A percentile compares a stretch with the other conserved stretches of the same genome.
Conservation (phyloP, 352 stramenopile genomes). For the Globisporangium paroecandrum region DNA sequence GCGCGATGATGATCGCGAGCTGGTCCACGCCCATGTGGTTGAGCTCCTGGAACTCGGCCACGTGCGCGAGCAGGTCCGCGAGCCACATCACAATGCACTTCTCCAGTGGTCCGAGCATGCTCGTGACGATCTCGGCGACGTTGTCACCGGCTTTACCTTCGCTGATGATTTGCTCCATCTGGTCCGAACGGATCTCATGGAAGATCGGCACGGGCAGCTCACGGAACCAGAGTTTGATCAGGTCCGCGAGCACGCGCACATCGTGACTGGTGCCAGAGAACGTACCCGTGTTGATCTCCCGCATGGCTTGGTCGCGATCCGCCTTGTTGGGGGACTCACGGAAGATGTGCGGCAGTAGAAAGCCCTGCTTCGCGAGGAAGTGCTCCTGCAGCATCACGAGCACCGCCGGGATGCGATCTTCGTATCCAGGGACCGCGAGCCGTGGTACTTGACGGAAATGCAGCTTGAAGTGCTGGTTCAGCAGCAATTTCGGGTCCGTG, state of each 20-base stretch:
- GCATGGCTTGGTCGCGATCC: slow-evolving; percentile 81
- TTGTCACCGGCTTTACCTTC: slow-evolving; percentile 19
- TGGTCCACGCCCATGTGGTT: slow-evolving; percentile 91
- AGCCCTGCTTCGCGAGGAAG: slow-evolving; percentile 66
- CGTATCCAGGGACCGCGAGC: slow-evolving; percentile 57
- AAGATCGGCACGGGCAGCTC: slow-evolving; percentile 81
- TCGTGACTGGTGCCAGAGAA: slow-evolving; percentile 65
- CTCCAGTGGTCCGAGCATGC: slow-evolving; percentile 55
- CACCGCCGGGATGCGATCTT: slow-evolving; percentile 78
- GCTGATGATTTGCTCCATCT: slow-evolving; percentile 52
- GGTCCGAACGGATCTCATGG: slow-evolving; percentile 66
- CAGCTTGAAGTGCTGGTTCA: slow-evolving; percentile 87
- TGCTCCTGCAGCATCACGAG: slow-evolving; percentile 85
- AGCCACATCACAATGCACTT: slow-evolving; percentile 76
- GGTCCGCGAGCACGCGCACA: slow-evolving; percentile 80
- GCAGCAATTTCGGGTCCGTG: slow-evolving; percentile 40
- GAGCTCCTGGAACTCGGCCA: slow-evolving; percentile 60
- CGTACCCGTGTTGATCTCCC: slow-evolving; percentile 77
- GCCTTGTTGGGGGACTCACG: slow-evolving; percentile 82
- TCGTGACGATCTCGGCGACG: slow-evolving; percentile 35
- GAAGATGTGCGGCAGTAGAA: slow-evolving; percentile 80
- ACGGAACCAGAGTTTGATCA: slow-evolving; percentile 90
- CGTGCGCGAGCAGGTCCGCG: slow-evolving; percentile 68
- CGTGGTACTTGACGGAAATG: slow-evolving; percentile 72
- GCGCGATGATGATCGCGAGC: slow-evolving; percentile 86